Percentiles rank a stretch among this genome's conserved stretches.
Conservation (phyloP, 805 yeast species). For the Pichia eremophila region DNA sequence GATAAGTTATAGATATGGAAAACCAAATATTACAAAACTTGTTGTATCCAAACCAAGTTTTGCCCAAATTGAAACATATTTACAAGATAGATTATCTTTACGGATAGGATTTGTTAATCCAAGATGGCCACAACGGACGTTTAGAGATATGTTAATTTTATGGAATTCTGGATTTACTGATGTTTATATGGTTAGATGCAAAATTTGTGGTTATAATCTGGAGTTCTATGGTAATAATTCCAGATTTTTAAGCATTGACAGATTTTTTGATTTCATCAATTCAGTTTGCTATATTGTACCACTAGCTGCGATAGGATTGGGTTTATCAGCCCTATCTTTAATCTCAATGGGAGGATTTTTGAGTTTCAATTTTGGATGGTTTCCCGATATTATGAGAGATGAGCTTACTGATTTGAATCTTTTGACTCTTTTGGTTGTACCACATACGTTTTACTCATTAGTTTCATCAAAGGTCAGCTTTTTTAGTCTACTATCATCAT, state of each 20-base stretch:
- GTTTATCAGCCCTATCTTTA: background rate
- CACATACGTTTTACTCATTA: conserved; percentile 1
- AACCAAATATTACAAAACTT: too few relatives aligned
- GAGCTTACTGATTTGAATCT: background rate
- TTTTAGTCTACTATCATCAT: background rate
- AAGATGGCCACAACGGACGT: background rate
- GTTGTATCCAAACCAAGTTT: background rate
- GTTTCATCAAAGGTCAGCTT: background rate
- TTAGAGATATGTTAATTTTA: background rate
- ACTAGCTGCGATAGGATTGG: background rate
- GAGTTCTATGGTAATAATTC: background rate
- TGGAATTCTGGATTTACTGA: background rate
- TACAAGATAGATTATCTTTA: background rate
- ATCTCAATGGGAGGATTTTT: background rate
- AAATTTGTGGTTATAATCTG: background rate
- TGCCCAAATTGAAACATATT: too few relatives aligned
- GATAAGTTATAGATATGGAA: background rate
- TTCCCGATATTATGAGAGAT: too few relatives aligned
- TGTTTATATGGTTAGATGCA: background rate
- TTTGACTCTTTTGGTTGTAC: background rate
- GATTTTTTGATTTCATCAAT: background rate
- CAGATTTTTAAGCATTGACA: background rate
- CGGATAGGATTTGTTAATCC: background rate
- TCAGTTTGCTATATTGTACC: background rate
- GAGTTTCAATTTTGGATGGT: background rate